Evolutionary conservation across 345 rosid genomes (phyloP).

Genomic region (Raphanus sativus): DNA sequence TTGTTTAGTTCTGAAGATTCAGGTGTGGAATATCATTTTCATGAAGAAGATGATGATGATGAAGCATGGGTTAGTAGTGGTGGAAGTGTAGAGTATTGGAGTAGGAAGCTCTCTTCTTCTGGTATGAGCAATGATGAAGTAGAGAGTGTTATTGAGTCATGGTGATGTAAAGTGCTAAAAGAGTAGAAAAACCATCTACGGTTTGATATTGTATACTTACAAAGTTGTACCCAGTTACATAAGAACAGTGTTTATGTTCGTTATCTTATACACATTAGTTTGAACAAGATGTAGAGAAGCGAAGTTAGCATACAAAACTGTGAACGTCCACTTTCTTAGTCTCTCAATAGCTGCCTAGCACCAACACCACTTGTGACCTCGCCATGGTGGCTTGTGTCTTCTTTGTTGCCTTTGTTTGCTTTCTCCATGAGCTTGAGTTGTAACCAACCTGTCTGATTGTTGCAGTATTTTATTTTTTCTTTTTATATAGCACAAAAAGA

Average conservation of each 20-base stretch:
- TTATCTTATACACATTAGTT: slow-evolving; percentile 14
- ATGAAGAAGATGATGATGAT: slow-evolving; percentile 34
- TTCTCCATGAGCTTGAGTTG: slow-evolving; percentile 83
- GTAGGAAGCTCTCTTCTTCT: slow-evolving; percentile 40
- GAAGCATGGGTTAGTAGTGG: slow-evolving; percentile 12
- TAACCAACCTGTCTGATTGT: slow-evolving; percentile 85
- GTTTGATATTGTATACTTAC: slow-evolving; percentile 28
- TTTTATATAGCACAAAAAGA: too few species aligned
- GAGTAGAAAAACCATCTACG: neutral
- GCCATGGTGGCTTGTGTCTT: slow-evolving; percentile 29
- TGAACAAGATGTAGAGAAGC: too few species aligned
- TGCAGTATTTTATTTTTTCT: too few species aligned
- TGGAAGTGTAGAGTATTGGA: slow-evolving; percentile 54
- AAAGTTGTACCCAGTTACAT: neutral
- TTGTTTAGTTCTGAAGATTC: slow-evolving; percentile 61
- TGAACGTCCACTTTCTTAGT: too few species aligned
- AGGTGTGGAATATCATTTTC: slow-evolving; percentile 51
- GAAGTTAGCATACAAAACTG: too few species aligned
- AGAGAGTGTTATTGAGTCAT: slow-evolving; percentile 40
- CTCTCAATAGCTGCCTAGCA: slow-evolving; percentile 78
- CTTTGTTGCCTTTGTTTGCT: slow-evolving; percentile 61
- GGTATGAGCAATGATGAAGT: slow-evolving; percentile 18
- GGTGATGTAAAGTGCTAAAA: slow-evolving; percentile 45
- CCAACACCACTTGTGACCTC: slow-evolving; percentile 64
- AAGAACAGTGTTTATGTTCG: neutral